Base-by-base conservation (phyloP, 768 basidiomycete species). In the Trametes punicea region DNA sequence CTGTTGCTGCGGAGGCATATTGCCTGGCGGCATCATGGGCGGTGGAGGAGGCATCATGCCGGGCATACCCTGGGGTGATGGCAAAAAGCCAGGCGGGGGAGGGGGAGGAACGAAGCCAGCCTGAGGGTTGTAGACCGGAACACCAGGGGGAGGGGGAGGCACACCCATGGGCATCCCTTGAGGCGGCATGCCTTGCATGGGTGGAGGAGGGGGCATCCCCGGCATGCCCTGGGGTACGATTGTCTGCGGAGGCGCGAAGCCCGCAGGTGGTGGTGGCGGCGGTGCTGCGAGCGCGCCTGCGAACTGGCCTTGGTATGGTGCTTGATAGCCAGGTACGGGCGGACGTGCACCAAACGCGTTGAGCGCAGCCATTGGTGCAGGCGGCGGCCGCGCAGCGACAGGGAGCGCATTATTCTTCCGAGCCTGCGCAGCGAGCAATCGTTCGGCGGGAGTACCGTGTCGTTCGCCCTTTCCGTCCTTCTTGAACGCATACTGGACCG, bases 391-490 rank as follows among this genome's bases (percentile, higher is more conserved):
- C 11, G 85, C 80, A 46, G 81, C 78, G 56, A 89, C 82, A 5
- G 92, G 92, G 4, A 94, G 75, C 2, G 91, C 92, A 62, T 95
- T 94, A 73, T 96, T 94, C 74, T 96, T 97, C 62, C 92, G 83
- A 44, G 96, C 97, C 71, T 98, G 95, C 2, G 93, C 85, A 2
- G 95, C 94, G 64, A 99, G 82, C 30, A 98, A 83, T 55, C 97
- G 86, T 74, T 99, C 97, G n/a, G 97, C 95, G 15, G 89, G 79
- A 10, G 96, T 97, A 26, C 97, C 97, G 66, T 98, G 97, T 4
- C 97, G 83, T 71, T 99, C 97, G 55, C 96, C 96, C 69, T 98
- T 96, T 40, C 93, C 94, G 67, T 98, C 97, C 75, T 98, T 98
- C 75, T 99, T 98, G 81, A 98, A 98, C 2, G 97, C 96, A 70